Conservation (phyloP, 768 basidiomycete species). For the Termitomyces sp. region DNA sequence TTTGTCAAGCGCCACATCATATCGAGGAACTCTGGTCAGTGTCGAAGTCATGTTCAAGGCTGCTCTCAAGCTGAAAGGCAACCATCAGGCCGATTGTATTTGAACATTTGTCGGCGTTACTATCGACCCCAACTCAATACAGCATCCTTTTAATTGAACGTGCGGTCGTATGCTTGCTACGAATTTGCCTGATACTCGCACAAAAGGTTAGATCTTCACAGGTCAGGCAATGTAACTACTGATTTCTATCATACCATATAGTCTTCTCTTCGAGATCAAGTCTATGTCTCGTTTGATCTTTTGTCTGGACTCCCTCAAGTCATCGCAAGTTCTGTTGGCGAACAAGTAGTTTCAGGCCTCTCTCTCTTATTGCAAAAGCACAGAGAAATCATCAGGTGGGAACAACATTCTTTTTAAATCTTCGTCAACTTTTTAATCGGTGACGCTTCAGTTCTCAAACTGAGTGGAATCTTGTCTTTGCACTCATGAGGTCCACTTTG, state of each 20-base stretch:
- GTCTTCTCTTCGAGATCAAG: conserved; percentile 85
- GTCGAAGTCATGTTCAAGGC: background rate
- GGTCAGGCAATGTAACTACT: conserved; percentile 1
- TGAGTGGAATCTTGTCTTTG: conserved; percentile 93
- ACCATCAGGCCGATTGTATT: conserved; percentile 85
- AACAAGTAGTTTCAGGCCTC: conserved; percentile 87
- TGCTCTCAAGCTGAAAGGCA: background rate
- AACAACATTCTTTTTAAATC: background rate
- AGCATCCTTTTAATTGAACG: conserved; percentile 91
- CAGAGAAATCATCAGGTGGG: conserved; percentile 61
- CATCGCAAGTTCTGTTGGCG: conserved; percentile 81
- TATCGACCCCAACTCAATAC: conserved; percentile 74
- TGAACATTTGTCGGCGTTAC: conserved; percentile 81
- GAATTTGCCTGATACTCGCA: conserved; percentile 79
- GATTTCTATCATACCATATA: conserved; percentile 21
- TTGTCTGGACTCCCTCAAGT: conserved; percentile 72
- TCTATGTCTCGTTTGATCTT: conserved; percentile 91
- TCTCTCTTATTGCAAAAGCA: conserved; percentile 76
- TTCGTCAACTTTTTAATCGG: background rate
- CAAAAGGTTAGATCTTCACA: conserved; percentile 50
- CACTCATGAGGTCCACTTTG: conserved; percentile 80
- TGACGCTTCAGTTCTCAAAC: conserved; percentile 65
- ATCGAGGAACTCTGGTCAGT: conserved; percentile 88
- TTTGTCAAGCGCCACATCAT: conserved; percentile 67
- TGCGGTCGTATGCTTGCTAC: conserved; percentile 83